phyloP scores from a whole-genome alignment of 108 stramenopile genomes.

The Cyclotella atomus region DNA sequence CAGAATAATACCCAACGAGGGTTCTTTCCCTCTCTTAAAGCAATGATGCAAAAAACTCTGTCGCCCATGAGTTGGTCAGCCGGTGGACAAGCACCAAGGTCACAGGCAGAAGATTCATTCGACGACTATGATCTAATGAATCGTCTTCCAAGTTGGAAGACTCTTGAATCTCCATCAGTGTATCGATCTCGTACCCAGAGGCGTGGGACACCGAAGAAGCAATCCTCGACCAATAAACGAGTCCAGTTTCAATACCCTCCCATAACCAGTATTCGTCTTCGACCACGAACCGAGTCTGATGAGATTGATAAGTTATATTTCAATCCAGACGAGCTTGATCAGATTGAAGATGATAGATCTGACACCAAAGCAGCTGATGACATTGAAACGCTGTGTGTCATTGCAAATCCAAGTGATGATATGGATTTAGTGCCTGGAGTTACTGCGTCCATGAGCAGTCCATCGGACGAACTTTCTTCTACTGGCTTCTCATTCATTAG shows the following conservation, averaged over 20 bases:
- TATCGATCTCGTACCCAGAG: too few species aligned
- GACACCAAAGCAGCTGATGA: constrained; percentile 73
- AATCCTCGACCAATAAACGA: constrained; percentile 21
- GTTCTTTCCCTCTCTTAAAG: constrained; percentile 2
- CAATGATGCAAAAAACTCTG: constrained; percentile 25
- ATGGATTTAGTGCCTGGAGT: neutral
- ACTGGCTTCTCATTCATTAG: constrained; percentile 7
- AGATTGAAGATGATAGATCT: constrained; percentile 81
- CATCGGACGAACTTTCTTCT: constrained; percentile 1
- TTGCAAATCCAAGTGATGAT: constrained; percentile 13
- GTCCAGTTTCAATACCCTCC: constrained; percentile 85
- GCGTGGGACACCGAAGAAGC: neutral
- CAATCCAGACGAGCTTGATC: constrained; percentile 77
- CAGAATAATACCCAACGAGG: too few species aligned
- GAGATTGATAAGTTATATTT: constrained; percentile 76
- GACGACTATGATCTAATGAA: constrained; percentile 25
- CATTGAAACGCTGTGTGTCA: constrained; percentile 78
- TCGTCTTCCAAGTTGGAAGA: constrained; percentile 24
- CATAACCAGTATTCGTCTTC: constrained; percentile 69
- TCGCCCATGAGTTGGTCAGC: constrained; percentile 9
- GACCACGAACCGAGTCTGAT: constrained; percentile 62
- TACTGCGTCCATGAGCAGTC: constrained; percentile 7
- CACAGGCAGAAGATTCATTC: neutral
- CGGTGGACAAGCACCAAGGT: neutral
- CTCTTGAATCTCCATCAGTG: constrained; percentile 23